Evolutionary conservation across 1,284 basidiomycete genomes (phyloP), one percentile per base, ranked within the genome.

Genomic region (Fomes fomentarius): DNA sequence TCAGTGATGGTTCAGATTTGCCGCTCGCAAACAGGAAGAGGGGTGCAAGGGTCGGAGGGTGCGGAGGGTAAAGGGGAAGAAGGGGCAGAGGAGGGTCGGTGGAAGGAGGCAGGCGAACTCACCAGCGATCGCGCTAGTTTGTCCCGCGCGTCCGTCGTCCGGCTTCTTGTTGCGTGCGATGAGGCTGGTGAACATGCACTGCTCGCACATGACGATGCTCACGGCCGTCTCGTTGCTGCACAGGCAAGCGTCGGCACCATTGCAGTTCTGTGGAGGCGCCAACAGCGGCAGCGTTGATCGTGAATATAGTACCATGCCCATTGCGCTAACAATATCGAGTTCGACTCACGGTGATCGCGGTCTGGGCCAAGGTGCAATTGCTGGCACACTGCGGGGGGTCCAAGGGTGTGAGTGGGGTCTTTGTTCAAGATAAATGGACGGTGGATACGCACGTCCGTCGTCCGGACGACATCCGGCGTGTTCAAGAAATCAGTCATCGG

Each of bases 151-250:
- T 26, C 72, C 68, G 66, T 86, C 82, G 22, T 76, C 72, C 44
- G 75, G 72, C 17, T 68, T 72, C 50, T 72, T 66, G 66, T 87
- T 84, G 31, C 69, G 69, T 7, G 65, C 62, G 61, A 90, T 78
- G 33, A 88, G 70, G 51, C 72, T 68, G 41, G 69, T 68, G 65
- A 86, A 84, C 75, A 85, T 78, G 73, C 88, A 89, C 62, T 84
- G 79, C 65, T 90, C 78, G 69, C 86, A 87, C 1, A 72, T 68
- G 50, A 90, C 69, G 0, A 66, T 57, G 0, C 63, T 47, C 25
- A 80, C 73, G 1, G 78, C 78, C 1, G 56, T 17, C 15, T 26
- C 17, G 15, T 66, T 51, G 15, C 50, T 60, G 74, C 87, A 90
- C 26, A 87, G 74, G 66, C 87, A 89, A 12, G 56, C 54, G 39